Base-by-base conservation (phyloP, 352 stramenopile species). In the Phytopythium boreale region DNA sequence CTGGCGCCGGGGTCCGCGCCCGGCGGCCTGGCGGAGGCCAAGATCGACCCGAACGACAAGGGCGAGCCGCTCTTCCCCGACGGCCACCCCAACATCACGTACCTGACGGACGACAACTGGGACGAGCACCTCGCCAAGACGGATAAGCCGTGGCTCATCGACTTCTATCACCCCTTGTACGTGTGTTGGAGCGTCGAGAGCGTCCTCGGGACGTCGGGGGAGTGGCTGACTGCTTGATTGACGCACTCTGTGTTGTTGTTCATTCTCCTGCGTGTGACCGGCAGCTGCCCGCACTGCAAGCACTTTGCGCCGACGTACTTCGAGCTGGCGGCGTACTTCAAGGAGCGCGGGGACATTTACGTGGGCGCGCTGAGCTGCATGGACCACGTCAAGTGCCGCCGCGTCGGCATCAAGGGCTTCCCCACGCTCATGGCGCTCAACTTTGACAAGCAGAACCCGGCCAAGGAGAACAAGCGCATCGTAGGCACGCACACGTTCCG, bases 151-250 rank as follows among this genome's bases (percentile, higher is more conserved):
- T 94, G 85, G 85, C 69, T 94, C 55, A 76, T 94, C 27, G 83
- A 94, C 73, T 94, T 94, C 67, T 94, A 94, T 67, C 85, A 94
- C 64, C 85, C 85, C 10, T 94, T 91, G 85, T 94, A 82, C 67
- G 82, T 77, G 10, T 39, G 12, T 20, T 37, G 11, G 19, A 34
- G 36, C 22, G 5, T 5, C n/a, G n/a, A n/a, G n/a, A n/a, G n/a
- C n/a, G n/a, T n/a, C n/a, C n/a, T n/a, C n/a, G n/a, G n/a, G n/a
- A n/a, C n/a, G n/a, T n/a, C n/a, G n/a, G n/a, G 27, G 41, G 41
- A 26, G 15, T n/a, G 20, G 15, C 43, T 26, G 19, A 22, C 36
- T 29, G 20, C 15, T 12, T 19, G 56, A 61, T 22, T 53, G n/a
- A 52, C 37, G 37, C 1, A 8, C 20, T 26, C 37, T n/a, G n/a